These are phyloP conservation scores for Pseudopediastrum boryanum DNA, from an alignment of 139 green algal genomes.

Conservation along the genomic window DNA sequence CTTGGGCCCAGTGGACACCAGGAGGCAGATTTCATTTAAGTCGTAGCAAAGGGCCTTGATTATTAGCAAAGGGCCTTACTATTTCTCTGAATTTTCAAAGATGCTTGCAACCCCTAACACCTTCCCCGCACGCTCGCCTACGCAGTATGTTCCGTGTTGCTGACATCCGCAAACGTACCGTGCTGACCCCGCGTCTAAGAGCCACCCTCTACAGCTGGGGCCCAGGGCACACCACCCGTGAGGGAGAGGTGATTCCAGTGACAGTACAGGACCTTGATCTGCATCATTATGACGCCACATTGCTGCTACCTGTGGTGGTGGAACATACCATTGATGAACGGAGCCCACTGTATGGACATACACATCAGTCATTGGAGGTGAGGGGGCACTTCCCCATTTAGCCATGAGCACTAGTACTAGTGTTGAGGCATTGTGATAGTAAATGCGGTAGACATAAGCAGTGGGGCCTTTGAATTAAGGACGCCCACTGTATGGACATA, in stretches of 20 bases:
- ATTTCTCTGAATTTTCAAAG: too few relatives aligned
- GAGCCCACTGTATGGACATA: conserved; percentile 79
- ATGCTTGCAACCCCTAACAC: too few relatives aligned
- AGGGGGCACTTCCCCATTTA: not conserved
- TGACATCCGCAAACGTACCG: conserved; percentile 71
- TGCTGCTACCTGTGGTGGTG: conserved; percentile 83
- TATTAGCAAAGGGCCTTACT: too few relatives aligned
- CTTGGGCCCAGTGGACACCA: too few relatives aligned
- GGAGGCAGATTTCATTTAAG: too few relatives aligned
- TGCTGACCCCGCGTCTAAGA: conserved; percentile 51
- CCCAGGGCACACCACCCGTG: conserved; percentile 65
- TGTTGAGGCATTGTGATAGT: too few relatives aligned
- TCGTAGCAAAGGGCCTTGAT: too few relatives aligned
- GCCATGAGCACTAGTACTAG: too few relatives aligned
- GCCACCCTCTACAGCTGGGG: conserved; percentile 83
- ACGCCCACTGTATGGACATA: too few relatives aligned
- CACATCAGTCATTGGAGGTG: conserved; percentile 70
- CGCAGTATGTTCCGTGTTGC: conserved; percentile 88
- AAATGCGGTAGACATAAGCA: too few relatives aligned
- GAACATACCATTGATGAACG: conserved; percentile 90
- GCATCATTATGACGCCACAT: conserved; percentile 71
- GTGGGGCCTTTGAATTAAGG: too few relatives aligned
- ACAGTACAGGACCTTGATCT: conserved; percentile 38
- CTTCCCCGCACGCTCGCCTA: too few relatives aligned
- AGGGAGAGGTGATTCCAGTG: conserved; percentile 82